phyloP scores from a whole-genome alignment of 441 rosid genomes.

The Gossypium davidsonii region DNA sequence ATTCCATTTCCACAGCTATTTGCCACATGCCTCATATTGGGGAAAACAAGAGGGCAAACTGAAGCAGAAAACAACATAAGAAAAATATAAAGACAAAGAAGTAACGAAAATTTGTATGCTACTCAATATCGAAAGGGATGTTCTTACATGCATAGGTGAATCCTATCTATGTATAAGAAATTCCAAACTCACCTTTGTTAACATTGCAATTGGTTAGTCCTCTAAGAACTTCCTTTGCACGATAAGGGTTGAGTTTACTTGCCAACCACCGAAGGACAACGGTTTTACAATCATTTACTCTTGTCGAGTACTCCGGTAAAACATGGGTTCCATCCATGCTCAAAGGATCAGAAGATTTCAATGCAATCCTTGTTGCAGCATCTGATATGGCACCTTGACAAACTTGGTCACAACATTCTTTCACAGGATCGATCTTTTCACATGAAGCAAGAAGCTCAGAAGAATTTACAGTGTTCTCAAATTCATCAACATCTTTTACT shows the following conservation, averaged over 20 bases:
- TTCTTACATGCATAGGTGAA: neutral
- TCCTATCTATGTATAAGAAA: neutral
- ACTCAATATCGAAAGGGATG: neutral
- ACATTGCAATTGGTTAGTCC: conserved; percentile 77
- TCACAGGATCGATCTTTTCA: conserved; percentile 68
- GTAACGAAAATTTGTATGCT: neutral
- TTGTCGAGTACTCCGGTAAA: conserved; percentile 46
- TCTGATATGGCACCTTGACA: conserved; percentile 85
- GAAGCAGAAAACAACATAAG: conserved; percentile 26
- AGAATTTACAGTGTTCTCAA: conserved; percentile 61
- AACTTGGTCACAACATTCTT: conserved; percentile 74
- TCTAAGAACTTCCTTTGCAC: conserved; percentile 71
- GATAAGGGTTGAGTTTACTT: conserved; percentile 48
- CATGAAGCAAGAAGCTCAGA: conserved; percentile 72
- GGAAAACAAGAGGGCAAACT: conserved; percentile 92
- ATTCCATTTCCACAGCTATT: conserved; percentile 52
- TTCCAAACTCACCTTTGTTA: conserved; percentile 52
- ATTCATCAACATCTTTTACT: conserved; percentile 54
- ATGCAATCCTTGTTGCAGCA: conserved; percentile 62
- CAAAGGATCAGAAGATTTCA: conserved; percentile 45
- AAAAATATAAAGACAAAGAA: conserved; percentile 2
- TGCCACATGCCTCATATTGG: conserved; percentile 55
- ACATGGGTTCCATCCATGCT: conserved; percentile 26
- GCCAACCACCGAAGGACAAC: conserved; percentile 80
- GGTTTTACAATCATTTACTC: conserved; percentile 62